A percentile compares a stretch with the other conserved stretches of the same genome.
These are phyloP conservation scores for Endocladia muricata DNA, from an alignment of 31 red algal genomes.

Conservation along the genomic window DNA sequence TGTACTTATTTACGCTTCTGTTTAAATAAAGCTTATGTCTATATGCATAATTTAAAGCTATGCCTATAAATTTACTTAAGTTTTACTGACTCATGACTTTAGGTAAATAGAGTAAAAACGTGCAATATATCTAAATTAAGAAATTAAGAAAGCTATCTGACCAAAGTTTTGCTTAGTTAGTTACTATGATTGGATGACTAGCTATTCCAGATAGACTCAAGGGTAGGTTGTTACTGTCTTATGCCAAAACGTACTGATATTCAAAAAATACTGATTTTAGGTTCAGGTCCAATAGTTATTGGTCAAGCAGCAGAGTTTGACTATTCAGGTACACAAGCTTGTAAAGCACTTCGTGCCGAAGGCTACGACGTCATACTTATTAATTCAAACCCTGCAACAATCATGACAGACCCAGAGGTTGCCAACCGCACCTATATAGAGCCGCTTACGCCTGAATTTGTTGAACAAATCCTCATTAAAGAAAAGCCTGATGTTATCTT, in stretches of 20 bases:
- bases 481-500: constrained; percentile 95
- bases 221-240: background rate
- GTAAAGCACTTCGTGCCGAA: constrained; percentile 88
- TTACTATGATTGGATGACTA: too few species aligned
- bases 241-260: constrained; percentile 14
- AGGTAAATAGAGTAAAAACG: too few species aligned
- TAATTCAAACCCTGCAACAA: constrained; percentile 99
- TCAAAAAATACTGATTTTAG: constrained; percentile 89
- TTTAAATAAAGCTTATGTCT: too few species aligned
- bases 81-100: too few species aligned
- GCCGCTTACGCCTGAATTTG: constrained; percentile 90
- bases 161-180: too few species aligned
- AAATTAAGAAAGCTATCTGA: too few species aligned
- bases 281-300: constrained; percentile 90
- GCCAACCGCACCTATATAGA: constrained; percentile 97
- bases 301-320: constrained; percentile 99
- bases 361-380: constrained; percentile 84
- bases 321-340: constrained; percentile 92
- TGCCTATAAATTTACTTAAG: too few species aligned
- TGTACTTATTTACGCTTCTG: too few species aligned
- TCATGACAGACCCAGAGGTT: constrained; percentile 87
- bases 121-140: too few species aligned
- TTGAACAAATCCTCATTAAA: constrained; percentile 89
- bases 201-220: too few species aligned
- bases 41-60: too few species aligned